phyloP scores from a whole-genome alignment of 768 basidiomycete genomes.

The Amanita thiersii region DNA sequence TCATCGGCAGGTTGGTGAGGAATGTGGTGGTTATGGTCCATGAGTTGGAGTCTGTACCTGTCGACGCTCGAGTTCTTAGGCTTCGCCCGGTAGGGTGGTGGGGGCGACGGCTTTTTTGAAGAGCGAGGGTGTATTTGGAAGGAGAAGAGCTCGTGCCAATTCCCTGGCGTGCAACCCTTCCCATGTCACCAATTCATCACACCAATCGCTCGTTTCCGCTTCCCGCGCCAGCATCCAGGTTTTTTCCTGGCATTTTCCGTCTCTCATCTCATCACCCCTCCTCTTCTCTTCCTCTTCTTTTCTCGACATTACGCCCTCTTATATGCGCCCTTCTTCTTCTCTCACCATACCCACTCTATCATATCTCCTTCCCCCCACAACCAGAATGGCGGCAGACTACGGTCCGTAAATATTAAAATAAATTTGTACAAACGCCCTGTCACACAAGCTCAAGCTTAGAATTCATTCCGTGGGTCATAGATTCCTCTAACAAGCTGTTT shows the following conservation, averaged over 20 bases:
- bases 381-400: no score
- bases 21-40: slow-evolving; percentile 6
- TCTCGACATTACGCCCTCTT: not conserved
- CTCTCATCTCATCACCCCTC: not conserved
- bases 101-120: not conserved
- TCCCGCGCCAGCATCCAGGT: slow-evolving; percentile 6
- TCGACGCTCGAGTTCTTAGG: not conserved
- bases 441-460: no score
- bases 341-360: no score
- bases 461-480: no score
- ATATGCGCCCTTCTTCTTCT: not conserved
- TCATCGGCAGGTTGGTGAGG: slow-evolving; percentile 6
- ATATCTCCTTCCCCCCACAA: no score
- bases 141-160: slow-evolving; percentile 3
- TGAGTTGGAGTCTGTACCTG: not conserved
- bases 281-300: not conserved
- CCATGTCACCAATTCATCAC: not conserved
- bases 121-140: slow-evolving; percentile 6
- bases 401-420: no score
- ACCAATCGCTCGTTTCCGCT: slow-evolving; percentile 8
- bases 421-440: no score
- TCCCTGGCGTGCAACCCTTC: slow-evolving; percentile 5
- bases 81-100: slow-evolving; percentile 8
- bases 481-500: no score
- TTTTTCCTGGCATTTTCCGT: no score